phyloP scores from a whole-genome alignment of 2,329 filamentous ascomycete species.

The Gyromitra esculenta region DNA sequence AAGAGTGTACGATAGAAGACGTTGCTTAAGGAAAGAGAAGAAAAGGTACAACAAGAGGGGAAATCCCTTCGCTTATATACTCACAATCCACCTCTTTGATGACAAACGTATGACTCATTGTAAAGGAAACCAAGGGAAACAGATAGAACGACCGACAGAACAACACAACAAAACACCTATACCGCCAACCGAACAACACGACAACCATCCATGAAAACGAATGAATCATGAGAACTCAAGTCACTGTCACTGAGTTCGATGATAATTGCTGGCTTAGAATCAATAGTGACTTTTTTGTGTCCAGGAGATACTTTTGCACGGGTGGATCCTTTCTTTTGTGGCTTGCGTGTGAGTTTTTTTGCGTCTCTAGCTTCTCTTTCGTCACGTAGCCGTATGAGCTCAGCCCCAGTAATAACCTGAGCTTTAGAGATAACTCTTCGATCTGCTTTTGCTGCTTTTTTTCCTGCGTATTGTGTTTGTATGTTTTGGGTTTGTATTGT shows the following conservation, averaged over 20 bases:
- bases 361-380: neutral
- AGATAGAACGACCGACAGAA: too few species aligned
- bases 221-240: neutral
- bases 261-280: neutral
- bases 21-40: too few species aligned
- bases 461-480: neutral
- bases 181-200: too few species aligned
- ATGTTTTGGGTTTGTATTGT: neutral
- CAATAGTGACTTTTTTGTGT: neutral
- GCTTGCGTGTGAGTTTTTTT: neutral
- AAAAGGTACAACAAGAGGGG: too few species aligned
- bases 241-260: neutral
- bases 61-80: too few species aligned
- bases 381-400: neutral
- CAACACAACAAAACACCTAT: too few species aligned
- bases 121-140: too few species aligned
- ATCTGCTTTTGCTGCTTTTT: conserved; percentile 13
- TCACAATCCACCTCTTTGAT: too few species aligned
- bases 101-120: too few species aligned
- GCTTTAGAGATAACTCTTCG: conserved; percentile 11
- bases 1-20: too few species aligned
- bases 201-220: too few species aligned
- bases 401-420: conserved; percentile 10
- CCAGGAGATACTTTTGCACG: neutral
- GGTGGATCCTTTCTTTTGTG: neutral